Evolutionary conservation across 2,329 filamentous ascomycete species (phyloP).

Genomic region (Claviceps paspali): DNA sequence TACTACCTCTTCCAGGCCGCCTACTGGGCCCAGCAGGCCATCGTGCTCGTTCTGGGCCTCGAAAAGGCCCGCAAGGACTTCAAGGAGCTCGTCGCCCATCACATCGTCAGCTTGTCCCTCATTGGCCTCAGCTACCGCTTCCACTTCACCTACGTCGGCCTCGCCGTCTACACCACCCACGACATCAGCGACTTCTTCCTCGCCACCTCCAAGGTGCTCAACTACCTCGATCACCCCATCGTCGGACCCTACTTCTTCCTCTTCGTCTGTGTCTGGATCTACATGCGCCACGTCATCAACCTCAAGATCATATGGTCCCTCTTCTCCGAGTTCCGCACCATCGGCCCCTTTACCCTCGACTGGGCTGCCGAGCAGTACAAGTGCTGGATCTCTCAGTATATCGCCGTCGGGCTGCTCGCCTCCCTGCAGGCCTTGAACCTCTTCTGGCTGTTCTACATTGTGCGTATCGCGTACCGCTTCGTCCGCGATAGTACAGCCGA

Average conservation of each 20-base stretch:
- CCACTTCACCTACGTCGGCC: conserved; percentile 90
- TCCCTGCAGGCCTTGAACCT: conserved; percentile 60
- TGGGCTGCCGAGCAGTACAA: conserved; percentile 69
- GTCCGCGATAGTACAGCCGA: conserved; percentile 43
- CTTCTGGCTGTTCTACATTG: conserved; percentile 69
- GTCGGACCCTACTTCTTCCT: conserved; percentile 72
- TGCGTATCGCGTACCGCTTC: conserved; percentile 60
- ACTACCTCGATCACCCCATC: conserved; percentile 69
- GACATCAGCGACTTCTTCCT: conserved; percentile 94
- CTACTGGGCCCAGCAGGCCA: conserved; percentile 91
- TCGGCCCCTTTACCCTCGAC: conserved; percentile 61
- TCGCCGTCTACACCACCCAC: conserved; percentile 88
- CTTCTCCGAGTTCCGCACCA: conserved; percentile 57
- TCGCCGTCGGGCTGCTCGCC: conserved; percentile 49
- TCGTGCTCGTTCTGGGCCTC: conserved; percentile 72
- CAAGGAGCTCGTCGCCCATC: conserved; percentile 81
- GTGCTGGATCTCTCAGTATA: conserved; percentile 52
- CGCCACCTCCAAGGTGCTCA: conserved; percentile 79
- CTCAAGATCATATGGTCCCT: conserved; percentile 61
- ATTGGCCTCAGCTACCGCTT: conserved; percentile 85
- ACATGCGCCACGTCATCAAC: conserved; percentile 77
- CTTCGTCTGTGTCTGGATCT: conserved; percentile 77
- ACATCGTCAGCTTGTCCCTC: conserved; percentile 73
- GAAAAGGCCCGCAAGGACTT: conserved; percentile 94
- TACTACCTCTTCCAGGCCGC: conserved; percentile 91